Evolutionary conservation across 352 stramenopile genomes (phyloP).

Genomic region (Pythium phragmitis): DNA sequence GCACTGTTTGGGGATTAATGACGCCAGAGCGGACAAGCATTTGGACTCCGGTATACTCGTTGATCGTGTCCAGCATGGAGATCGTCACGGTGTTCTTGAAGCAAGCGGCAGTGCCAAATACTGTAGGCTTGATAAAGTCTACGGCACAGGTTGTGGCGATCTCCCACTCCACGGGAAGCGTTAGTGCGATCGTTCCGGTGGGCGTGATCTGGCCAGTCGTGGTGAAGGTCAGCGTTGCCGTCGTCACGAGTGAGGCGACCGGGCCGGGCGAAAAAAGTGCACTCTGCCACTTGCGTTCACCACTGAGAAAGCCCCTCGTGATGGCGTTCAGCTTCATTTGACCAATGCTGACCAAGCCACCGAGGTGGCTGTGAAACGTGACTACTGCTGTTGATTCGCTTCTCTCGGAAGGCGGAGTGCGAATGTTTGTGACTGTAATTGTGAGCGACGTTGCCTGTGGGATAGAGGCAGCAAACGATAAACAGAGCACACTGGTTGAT

Average conservation of each 20-base stretch:
- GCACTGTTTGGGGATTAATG: constrained; percentile 43
- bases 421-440: constrained; percentile 41
- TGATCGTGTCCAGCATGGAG: constrained; percentile 35
- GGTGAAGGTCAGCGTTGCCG: constrained; percentile 38
- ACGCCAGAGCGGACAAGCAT: constrained; percentile 37
- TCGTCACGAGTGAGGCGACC: constrained; percentile 50
- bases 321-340: constrained; percentile 37
- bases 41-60: constrained; percentile 35
- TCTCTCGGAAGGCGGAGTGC: constrained; percentile 47
- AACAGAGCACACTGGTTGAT: constrained; percentile 29
- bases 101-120: constrained; percentile 32
- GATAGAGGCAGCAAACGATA: constrained; percentile 27
- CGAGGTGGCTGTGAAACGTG: constrained; percentile 44
- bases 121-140: constrained; percentile 35
- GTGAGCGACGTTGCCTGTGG: constrained; percentile 37
- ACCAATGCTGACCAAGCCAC: constrained; percentile 46
- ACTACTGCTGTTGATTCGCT: constrained; percentile 20
- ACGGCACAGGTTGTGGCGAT: constrained; percentile 29
- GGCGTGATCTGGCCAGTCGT: constrained; percentile 39
- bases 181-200: constrained; percentile 36
- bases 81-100: constrained; percentile 39
- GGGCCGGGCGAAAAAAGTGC: constrained; percentile 41
- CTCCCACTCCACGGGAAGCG: constrained; percentile 47
- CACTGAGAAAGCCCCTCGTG: constrained; percentile 34
- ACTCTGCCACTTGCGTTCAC: constrained; percentile 46